Evolutionary conservation across 2,329 filamentous ascomycete species (phyloP).

Genomic region (Paraphaeosphaeria minitans): DNA sequence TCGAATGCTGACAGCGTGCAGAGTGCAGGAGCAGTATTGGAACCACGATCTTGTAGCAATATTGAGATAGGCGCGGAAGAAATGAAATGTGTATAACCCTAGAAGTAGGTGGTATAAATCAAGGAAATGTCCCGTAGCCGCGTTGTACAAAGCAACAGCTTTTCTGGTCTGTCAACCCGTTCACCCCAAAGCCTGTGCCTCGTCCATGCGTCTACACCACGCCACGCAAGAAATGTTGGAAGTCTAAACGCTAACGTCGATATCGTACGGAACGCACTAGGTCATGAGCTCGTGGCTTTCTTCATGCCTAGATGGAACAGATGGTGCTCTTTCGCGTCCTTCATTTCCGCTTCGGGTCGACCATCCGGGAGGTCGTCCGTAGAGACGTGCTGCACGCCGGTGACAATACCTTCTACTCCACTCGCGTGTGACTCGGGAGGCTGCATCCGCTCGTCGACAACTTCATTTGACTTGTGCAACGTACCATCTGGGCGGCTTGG

Average conservation of each 20-base stretch:
- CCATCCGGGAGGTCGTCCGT: conserved; percentile 52
- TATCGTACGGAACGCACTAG: neutral
- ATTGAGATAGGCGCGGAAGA: neutral
- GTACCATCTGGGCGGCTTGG: conserved; percentile 24
- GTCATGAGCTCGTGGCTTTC: conserved; percentile 22
- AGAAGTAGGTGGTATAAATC: conserved; percentile 8
- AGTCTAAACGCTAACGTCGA: conserved; percentile 1
- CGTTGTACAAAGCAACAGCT: conserved; percentile 14
- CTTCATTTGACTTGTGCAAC: conserved; percentile 11
- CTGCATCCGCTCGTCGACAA: conserved; percentile 10
- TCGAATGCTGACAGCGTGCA: conserved; percentile 4
- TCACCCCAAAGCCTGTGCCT: conserved; percentile 30
- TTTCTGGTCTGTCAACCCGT: conserved; percentile 16
- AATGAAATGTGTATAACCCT: conserved; percentile 1
- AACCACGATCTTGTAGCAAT: neutral
- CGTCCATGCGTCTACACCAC: conserved; percentile 32
- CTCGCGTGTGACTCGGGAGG: conserved; percentile 29
- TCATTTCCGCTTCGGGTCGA: conserved; percentile 47
- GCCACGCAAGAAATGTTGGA: conserved; percentile 28
- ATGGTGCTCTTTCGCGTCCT: conserved; percentile 40
- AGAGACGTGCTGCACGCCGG: conserved; percentile 39
- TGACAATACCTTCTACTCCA: conserved; percentile 27
- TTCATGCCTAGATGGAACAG: conserved; percentile 37
- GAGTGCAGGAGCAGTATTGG: neutral
- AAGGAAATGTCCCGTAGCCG: conserved; percentile 5